Evolutionary conservation across 2,329 filamentous ascomycete species (phyloP).

Genomic region (Trichoderma koningiopsis): DNA sequence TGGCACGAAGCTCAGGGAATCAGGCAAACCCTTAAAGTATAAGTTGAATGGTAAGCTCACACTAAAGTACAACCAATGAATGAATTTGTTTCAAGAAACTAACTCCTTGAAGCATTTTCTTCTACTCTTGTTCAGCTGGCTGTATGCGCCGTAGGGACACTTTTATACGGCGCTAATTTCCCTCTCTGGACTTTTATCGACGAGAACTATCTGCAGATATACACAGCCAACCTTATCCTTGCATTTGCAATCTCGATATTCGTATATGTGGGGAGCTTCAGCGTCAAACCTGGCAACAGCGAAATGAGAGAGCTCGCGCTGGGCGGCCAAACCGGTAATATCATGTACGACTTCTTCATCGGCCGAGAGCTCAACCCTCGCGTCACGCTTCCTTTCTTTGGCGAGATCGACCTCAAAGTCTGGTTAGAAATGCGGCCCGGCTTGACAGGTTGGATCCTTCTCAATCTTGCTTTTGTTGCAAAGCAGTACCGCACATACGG

Average conservation of each 20-base stretch:
- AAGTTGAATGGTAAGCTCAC: constrained; percentile 65
- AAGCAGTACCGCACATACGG: constrained; percentile 84
- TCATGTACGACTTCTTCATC: constrained; percentile 93
- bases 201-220: constrained; percentile 81
- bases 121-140: constrained; percentile 71
- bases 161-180: constrained; percentile 74
- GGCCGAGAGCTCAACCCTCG: constrained; percentile 93
- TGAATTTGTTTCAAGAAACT: background rate
- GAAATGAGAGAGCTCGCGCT: constrained; percentile 74
- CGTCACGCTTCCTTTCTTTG: constrained; percentile 72
- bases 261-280: constrained; percentile 78
- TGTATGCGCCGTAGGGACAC: constrained; percentile 69
- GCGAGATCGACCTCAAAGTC: constrained; percentile 83
- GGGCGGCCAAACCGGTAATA: constrained; percentile 77
- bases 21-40: constrained; percentile 72
- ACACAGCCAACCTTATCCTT: constrained; percentile 79
- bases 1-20: constrained; percentile 65
- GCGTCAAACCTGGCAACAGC: constrained; percentile 69
- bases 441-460: constrained; percentile 79
- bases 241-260: constrained; percentile 69
- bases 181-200: constrained; percentile 86
- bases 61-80: background rate
- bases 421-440: constrained; percentile 87
- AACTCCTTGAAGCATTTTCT: constrained; percentile 61
- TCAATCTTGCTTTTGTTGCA: constrained; percentile 79